Conservation (phyloP, 2,329 filamentous ascomycete genomes). For the Fusarium sp. region DNA sequence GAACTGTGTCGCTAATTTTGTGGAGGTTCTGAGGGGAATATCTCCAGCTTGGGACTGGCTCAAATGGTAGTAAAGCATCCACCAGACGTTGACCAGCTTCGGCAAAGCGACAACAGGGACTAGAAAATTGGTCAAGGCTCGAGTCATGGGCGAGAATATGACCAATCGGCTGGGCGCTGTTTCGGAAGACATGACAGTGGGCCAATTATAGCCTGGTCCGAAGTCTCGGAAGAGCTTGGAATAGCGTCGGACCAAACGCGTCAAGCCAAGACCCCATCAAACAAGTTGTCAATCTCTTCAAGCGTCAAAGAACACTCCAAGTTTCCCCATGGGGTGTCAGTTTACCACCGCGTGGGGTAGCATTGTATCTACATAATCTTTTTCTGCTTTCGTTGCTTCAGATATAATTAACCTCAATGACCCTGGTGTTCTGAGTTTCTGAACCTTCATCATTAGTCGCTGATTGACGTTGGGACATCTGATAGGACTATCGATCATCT, state of each 20-base stretch:
- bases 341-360: background rate
- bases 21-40: background rate
- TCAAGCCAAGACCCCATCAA: background rate
- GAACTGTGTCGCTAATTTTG: background rate
- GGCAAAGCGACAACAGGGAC: background rate
- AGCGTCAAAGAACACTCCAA: background rate
- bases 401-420: background rate
- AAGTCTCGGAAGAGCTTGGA: background rate
- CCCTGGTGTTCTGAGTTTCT: background rate
- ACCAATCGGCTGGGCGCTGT: background rate
- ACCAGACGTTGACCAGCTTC: background rate
- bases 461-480: background rate
- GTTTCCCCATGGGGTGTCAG: constrained; percentile 17
- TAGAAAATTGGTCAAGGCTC: background rate
- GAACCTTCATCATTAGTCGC: background rate
- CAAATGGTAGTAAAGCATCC: background rate
- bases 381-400: background rate
- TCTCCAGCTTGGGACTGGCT: background rate
- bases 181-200: rapidly evolving
- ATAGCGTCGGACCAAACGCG: background rate
- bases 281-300: background rate
- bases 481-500: background rate
- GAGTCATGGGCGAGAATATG: rapidly evolving
- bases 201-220: background rate
- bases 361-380: background rate